Evolutionary conservation across 1,284 basidiomycete genomes (phyloP).

Genomic region (Stygiomarasmius scandens): DNA sequence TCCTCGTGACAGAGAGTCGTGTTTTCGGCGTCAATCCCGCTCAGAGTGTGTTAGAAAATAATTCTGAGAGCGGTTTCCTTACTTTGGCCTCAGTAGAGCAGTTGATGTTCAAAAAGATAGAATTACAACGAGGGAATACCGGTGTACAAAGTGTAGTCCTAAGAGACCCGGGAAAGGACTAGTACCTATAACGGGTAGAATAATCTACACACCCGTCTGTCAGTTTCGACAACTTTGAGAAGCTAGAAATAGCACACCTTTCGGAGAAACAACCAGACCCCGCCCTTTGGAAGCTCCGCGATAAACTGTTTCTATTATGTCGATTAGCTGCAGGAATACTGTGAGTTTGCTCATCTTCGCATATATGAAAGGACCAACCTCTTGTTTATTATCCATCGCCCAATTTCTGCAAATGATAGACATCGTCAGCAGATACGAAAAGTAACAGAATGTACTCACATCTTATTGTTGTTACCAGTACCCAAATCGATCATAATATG

Average conservation of each 20-base stretch:
- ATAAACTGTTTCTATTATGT: constrained; percentile 98
- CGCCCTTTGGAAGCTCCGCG: constrained; percentile 97
- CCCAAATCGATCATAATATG: constrained; percentile 99
- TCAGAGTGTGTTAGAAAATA: too few relatives aligned
- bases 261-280: constrained; percentile 96
- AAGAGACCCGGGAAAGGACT: constrained; percentile 13
- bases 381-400: constrained; percentile 97
- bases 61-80: too few relatives aligned
- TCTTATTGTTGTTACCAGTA: constrained; percentile 99
- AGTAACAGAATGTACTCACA: constrained; percentile 56
- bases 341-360: neutral
- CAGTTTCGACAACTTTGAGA: too few relatives aligned
- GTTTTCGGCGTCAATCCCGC: too few relatives aligned
- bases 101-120: too few relatives aligned
- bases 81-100: too few relatives aligned
- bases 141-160: too few relatives aligned
- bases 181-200: constrained; percentile 84
- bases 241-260: constrained; percentile 61
- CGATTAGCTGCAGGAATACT: constrained; percentile 72
- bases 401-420: constrained; percentile 70
- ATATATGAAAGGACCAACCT: constrained; percentile 52
- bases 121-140: too few relatives aligned
- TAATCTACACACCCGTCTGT: constrained; percentile 59
- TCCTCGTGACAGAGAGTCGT: too few relatives aligned
- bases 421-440: constrained; percentile 1